Conservation (phyloP, 345 rosid genomes). For the Euphorbia pulcherrima region DNA sequence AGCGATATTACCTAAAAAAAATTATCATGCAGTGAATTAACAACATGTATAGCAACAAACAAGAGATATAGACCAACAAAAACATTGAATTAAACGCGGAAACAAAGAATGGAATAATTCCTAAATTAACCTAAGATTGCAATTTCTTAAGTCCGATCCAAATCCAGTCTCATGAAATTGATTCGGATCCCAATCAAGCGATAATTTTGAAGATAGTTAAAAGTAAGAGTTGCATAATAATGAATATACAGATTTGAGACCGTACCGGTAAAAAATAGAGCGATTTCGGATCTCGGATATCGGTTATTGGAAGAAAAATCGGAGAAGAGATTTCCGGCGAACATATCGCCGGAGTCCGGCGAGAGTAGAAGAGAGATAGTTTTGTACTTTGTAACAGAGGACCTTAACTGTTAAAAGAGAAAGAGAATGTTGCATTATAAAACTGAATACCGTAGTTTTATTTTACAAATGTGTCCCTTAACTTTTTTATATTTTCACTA, state of each 20-base stretch:
- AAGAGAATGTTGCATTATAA: slow-evolving; percentile 6
- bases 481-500: slow-evolving; percentile 8
- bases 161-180: slow-evolving; percentile 9
- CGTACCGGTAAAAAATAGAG: slow-evolving; percentile 24
- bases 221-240: neutral
- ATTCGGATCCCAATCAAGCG: slow-evolving; percentile 26
- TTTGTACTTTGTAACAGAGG: slow-evolving; percentile 20
- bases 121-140: slow-evolving; percentile 2
- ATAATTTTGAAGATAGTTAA: neutral
- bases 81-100: neutral
- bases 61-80: neutral
- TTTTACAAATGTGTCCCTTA: slow-evolving; percentile 13
- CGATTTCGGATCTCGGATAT: slow-evolving; percentile 27
- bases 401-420: slow-evolving; percentile 5
- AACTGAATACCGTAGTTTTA: slow-evolving; percentile 6
- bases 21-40: neutral
- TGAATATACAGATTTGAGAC: neutral
- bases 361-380: slow-evolving; percentile 17
- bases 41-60: neutral
- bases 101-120: slow-evolving; percentile 4
- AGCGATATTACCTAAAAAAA: slow-evolving; percentile 22
- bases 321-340: slow-evolving; percentile 22
- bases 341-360: slow-evolving; percentile 48
- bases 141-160: slow-evolving; percentile 21
- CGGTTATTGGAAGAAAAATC: slow-evolving; percentile 15